These are phyloP conservation scores for Neurospora intermedia DNA, from an alignment of 495 filamentous ascomycete genomes.

Conservation along the genomic window DNA sequence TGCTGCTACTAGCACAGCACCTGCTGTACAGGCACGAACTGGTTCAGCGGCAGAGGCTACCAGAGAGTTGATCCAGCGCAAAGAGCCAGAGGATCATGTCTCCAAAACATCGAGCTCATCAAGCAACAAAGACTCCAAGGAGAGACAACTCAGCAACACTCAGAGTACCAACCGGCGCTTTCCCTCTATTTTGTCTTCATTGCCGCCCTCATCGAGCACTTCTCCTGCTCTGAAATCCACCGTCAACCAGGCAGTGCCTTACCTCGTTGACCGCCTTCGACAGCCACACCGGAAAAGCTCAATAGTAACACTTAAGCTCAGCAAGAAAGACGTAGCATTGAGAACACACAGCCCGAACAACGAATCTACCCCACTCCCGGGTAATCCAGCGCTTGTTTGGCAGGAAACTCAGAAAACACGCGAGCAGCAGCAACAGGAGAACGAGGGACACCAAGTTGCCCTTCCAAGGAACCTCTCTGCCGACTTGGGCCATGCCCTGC, in stretches of 20 bases:
- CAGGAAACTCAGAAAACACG: not conserved
- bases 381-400: not conserved
- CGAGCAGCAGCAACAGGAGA: not conserved
- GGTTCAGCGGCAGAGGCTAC: rapidly evolving
- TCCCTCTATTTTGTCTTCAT: not conserved
- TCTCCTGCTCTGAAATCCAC: not conserved
- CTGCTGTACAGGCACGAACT: not conserved
- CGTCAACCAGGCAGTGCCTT: not conserved
- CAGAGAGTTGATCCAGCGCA: not conserved
- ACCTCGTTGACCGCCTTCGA: not conserved
- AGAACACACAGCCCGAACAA: not conserved
- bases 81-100: not conserved
- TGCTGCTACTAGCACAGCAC: not conserved
- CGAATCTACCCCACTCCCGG: not conserved
- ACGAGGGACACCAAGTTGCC: not conserved
- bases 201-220: not conserved
- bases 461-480: not conserved
- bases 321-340: rapidly evolving
- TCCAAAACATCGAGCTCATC: not conserved
- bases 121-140: not conserved
- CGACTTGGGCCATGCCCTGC: not conserved
- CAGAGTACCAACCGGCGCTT: not conserved
- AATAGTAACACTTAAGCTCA: not conserved
- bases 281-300: not conserved
- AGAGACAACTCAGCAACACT: not conserved